These are phyloP conservation scores for Penicillium herquei DNA, from an alignment of 495 filamentous ascomycete species.

Conservation along the genomic window DNA sequence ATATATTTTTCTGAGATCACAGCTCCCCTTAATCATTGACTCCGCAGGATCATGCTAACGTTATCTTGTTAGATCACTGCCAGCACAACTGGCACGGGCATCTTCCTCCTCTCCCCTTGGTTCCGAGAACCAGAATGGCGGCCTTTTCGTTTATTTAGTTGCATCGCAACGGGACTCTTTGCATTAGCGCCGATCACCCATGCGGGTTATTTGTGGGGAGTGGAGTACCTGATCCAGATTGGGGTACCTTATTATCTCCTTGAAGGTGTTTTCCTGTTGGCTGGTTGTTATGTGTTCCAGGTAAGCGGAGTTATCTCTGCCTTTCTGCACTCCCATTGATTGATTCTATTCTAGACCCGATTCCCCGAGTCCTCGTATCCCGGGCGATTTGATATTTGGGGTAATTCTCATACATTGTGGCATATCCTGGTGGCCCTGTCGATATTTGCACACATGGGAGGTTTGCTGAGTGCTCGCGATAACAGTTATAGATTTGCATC, in stretches of 20 bases:
- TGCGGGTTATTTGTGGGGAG: slow-evolving; percentile 40
- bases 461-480: slow-evolving; percentile 17
- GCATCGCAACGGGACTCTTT: slow-evolving; percentile 46
- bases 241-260: slow-evolving; percentile 47
- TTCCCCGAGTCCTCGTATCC: slow-evolving; percentile 19
- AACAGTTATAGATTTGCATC: slow-evolving; percentile 9
- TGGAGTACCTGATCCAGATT: slow-evolving; percentile 34
- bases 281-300: slow-evolving; percentile 29
- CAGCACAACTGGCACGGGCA: slow-evolving; percentile 16
- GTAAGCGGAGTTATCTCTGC: background rate
- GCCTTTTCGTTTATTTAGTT: slow-evolving; percentile 36
- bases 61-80: slow-evolving; percentile 9
- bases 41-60: background rate
- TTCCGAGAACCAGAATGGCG: slow-evolving; percentile 17
- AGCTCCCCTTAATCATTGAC: too few relatives aligned
- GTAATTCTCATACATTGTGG: slow-evolving; percentile 23
- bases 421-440: slow-evolving; percentile 22
- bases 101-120: slow-evolving; percentile 19
- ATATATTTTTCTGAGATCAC: background rate
- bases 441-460: slow-evolving; percentile 16
- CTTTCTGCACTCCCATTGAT: background rate
- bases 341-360: slow-evolving; percentile 8
- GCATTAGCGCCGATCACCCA: slow-evolving; percentile 49
- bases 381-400: slow-evolving; percentile 18
- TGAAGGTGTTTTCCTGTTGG: slow-evolving; percentile 33